Evolutionary conservation across 176 grass and related monocot genomes (phyloP).

Genomic region (Aegilops umbellulata): DNA sequence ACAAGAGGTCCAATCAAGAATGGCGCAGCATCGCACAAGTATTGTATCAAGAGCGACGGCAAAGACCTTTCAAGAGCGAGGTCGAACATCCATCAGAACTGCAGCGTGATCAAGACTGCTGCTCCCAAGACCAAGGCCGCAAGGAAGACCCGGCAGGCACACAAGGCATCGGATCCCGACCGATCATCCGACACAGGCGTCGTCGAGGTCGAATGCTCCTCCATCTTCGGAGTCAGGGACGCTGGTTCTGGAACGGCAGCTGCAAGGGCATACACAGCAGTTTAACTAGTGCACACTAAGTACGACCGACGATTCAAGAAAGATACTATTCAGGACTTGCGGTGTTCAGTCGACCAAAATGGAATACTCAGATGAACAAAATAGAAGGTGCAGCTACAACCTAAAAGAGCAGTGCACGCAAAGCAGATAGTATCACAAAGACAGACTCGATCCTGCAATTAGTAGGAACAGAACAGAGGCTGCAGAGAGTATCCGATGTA

Average conservation of each 20-base stretch:
- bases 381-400: not conserved
- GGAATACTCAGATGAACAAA: not conserved
- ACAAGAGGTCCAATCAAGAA: not conserved
- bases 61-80: not conserved
- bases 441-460: not conserved
- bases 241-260: slow-evolving; percentile 9
- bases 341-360: not conserved
- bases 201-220: not conserved
- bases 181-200: not conserved
- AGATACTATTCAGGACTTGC: not conserved
- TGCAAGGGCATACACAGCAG: slow-evolving; percentile 6
- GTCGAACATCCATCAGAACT: not conserved
- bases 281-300: not conserved
- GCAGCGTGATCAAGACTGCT: slow-evolving; percentile 1
- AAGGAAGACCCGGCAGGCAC: not conserved
- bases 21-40: not conserved
- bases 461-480: not conserved
- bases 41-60: not conserved
- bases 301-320: not conserved
- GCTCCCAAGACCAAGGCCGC: not conserved
- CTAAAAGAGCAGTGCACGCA: not conserved
- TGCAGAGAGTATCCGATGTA: not conserved
- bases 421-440: not conserved
- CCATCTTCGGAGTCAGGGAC: not conserved
- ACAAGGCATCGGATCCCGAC: not conserved